Evolutionary conservation across 441 rosid species (phyloP).

Genomic region (Viola pubescens): DNA sequence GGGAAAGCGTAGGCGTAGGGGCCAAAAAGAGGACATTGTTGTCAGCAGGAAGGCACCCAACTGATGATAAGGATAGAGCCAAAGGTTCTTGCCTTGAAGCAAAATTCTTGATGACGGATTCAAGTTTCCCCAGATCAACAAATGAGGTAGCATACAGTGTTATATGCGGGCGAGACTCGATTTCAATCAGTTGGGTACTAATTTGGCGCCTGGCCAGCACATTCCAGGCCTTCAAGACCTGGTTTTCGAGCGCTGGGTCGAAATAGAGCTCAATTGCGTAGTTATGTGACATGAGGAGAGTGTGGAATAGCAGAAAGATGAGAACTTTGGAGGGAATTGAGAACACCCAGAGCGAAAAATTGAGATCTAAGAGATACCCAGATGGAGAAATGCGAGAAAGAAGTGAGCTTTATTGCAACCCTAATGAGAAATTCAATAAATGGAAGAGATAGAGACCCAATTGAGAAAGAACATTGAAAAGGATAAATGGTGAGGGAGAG

Average conservation of each 20-base stretch:
- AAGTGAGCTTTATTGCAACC: neutral
- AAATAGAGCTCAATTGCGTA: conserved; percentile 49
- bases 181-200: conserved; percentile 77
- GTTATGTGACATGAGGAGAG: conserved; percentile 29
- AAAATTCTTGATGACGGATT: conserved; percentile 43
- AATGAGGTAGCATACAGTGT: conserved; percentile 60
- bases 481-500: neutral
- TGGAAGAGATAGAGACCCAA: neutral
- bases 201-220: conserved; percentile 92
- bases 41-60: conserved; percentile 62
- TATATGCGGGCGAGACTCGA: conserved; percentile 86
- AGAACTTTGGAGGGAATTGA: neutral
- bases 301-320: neutral
- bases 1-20: conserved; percentile 63
- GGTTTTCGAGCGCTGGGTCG: conserved; percentile 92
- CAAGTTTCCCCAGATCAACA: conserved; percentile 63
- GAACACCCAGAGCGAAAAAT: conserved; percentile 2
- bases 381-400: neutral
- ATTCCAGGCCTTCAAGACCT: conserved; percentile 90
- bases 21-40: conserved; percentile 67
- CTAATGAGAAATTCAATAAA: neutral
- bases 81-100: conserved; percentile 68
- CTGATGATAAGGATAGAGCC: conserved; percentile 49
- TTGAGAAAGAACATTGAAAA: neutral
- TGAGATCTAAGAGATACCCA: conserved; percentile 6